Percentiles rank a stretch among this genome's conserved stretches.
These are phyloP conservation scores for Colletotrichum lindemuthianum DNA, from an alignment of 2,329 filamentous ascomycete genomes.

Conservation along the genomic window DNA sequence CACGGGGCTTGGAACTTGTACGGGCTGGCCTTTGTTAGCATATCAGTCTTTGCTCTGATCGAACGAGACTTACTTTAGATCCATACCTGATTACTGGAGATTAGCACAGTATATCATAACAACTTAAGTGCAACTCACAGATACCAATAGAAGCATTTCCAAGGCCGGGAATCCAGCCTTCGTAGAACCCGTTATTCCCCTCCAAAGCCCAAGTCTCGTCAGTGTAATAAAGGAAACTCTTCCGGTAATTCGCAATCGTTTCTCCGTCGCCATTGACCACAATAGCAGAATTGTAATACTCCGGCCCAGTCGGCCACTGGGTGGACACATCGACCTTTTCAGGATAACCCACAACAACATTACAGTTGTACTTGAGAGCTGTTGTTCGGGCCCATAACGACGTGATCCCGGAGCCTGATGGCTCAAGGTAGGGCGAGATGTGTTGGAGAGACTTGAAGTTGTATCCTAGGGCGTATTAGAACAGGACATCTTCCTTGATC, in stretches of 20 bases:
- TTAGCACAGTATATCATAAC: not conserved
- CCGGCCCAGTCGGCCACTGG: constrained; percentile 61
- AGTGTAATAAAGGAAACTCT: constrained; percentile 65
- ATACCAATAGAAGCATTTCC: constrained; percentile 62
- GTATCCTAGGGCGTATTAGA: too few species aligned
- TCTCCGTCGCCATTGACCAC: constrained; percentile 68
- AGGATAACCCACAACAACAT: constrained; percentile 78
- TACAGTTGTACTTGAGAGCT: constrained; percentile 73
- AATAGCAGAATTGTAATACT: constrained; percentile 66
- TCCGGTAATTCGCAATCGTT: constrained; percentile 69
- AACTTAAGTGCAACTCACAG: too few species aligned
- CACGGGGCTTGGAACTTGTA: constrained; percentile 53
- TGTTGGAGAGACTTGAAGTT: constrained; percentile 78
- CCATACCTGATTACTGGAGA: constrained; percentile 52
- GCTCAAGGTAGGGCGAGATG: constrained; percentile 76
- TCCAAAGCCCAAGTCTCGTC: constrained; percentile 69
- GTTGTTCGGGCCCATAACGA: constrained; percentile 76
- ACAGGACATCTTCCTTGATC: too few species aligned
- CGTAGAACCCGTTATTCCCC: constrained; percentile 57
- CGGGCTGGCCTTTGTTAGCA: too few species aligned
- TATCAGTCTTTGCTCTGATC: too few species aligned
- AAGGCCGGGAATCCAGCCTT: constrained; percentile 51
- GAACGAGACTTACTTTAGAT: constrained; percentile 72
- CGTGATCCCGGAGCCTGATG: constrained; percentile 70
- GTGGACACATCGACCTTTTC: constrained; percentile 67